A percentile compares a stretch with the other conserved stretches of the same genome.
These are phyloP conservation scores for Cladosporium sp. DNA, from an alignment of 2,329 filamentous ascomycete genomes.

Conservation along the genomic window DNA sequence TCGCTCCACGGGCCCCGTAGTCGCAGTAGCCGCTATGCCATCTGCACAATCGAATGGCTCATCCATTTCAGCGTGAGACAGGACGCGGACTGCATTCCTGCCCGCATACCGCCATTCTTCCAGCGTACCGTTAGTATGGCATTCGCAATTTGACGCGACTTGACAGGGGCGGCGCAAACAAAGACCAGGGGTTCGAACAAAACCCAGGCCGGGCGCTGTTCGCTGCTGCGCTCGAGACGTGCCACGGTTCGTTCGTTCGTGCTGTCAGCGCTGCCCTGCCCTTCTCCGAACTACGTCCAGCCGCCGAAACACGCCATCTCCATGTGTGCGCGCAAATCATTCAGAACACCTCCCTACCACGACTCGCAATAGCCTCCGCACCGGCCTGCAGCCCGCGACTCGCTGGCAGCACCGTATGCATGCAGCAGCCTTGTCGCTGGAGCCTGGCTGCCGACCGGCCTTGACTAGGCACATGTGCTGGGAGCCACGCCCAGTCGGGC, in stretches of 20 bases:
- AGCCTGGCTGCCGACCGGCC: constrained; percentile 8
- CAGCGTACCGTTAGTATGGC: background rate
- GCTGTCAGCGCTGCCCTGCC: background rate
- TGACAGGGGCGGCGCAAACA: constrained; percentile 7
- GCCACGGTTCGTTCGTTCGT: background rate
- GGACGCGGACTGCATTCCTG: background rate
- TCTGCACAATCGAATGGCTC: background rate
- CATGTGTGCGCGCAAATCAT: background rate
- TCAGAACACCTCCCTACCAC: background rate
- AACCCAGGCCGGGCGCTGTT: constrained; percentile 74
- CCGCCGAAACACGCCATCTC: background rate
- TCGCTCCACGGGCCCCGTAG: background rate
- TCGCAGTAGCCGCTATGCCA: background rate
- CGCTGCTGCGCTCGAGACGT: background rate
- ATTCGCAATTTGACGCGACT: constrained; percentile 11
- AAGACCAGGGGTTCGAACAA: constrained; percentile 67
- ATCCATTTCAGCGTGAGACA: constrained; percentile 9
- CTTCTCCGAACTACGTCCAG: constrained; percentile 10
- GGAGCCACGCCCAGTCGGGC: background rate
- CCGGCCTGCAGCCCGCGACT: constrained; percentile 7
- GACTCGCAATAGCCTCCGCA: constrained; percentile 3
- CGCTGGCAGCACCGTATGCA: background rate
- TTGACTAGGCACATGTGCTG: background rate
- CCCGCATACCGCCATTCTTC: constrained; percentile 1
- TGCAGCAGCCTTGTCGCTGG: background rate